Percentiles rank a stretch among this genome's conserved stretches.
Conservation (phyloP, 192 early-diverging fungal genomes). For the Entomortierella lignicola region DNA sequence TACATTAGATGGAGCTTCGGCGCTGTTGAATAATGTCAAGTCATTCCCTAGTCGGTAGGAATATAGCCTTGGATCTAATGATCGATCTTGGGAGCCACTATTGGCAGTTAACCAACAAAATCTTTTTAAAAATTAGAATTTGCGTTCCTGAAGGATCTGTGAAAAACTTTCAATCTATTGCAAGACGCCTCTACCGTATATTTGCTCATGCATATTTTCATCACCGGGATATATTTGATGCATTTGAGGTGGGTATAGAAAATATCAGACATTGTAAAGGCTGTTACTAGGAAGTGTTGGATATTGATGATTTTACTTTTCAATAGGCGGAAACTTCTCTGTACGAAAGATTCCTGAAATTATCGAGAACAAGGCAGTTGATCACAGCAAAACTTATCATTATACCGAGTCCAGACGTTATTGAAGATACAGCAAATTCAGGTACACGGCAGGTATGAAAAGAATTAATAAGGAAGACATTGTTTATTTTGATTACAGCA, state of each 20-base stretch:
- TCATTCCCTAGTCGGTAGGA: slow-evolving; percentile 80
- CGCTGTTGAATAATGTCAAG: slow-evolving; percentile 79
- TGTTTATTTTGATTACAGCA: too few relatives aligned
- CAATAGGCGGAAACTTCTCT: slow-evolving; percentile 73
- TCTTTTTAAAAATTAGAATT: slow-evolving; percentile 53
- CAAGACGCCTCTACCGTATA: slow-evolving; percentile 93
- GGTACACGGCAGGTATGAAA: slow-evolving; percentile 24
- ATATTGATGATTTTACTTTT: background rate
- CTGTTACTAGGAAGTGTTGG: background rate
- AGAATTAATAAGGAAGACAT: too few relatives aligned
- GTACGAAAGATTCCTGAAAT: slow-evolving; percentile 77
- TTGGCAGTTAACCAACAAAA: too few relatives aligned
- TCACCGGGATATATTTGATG: slow-evolving; percentile 89
- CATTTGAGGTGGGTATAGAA: slow-evolving; percentile 73
- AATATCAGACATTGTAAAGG: background rate
- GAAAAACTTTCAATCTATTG: slow-evolving; percentile 91
- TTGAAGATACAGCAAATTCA: slow-evolving; percentile 7
- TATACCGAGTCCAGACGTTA: slow-evolving; percentile 60
- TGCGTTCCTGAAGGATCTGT: slow-evolving; percentile 73
- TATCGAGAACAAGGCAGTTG: slow-evolving; percentile 73
- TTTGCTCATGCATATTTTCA: slow-evolving; percentile 97
- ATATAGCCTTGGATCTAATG: background rate
- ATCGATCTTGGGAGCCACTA: too few relatives aligned
- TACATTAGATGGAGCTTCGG: slow-evolving; percentile 90
- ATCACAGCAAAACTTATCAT: slow-evolving; percentile 77